Conservation (phyloP, 129 eudicot species). For the Artemisia annua region DNA sequence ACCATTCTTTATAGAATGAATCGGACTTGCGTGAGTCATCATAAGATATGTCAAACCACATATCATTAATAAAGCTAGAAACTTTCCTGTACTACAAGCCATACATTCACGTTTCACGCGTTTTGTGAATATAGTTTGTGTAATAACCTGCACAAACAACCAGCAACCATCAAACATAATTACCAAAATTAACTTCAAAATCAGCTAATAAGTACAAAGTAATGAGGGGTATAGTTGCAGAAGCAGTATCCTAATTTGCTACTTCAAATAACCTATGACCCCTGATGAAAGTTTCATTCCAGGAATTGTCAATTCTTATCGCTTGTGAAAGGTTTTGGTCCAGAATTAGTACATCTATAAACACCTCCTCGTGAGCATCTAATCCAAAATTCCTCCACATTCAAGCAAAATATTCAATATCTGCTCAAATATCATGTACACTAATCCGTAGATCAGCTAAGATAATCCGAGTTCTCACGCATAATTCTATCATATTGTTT, state of each 20-base stretch:
- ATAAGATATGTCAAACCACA: constrained; percentile 70
- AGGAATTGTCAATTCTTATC: no score
- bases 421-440: no score
- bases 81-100: constrained; percentile 84
- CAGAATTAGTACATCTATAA: no score
- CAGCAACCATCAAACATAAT: constrained; percentile 7
- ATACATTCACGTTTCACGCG: constrained; percentile 54
- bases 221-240: no score
- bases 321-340: no score
- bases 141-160: constrained; percentile 67
- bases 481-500: background rate
- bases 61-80: constrained; percentile 61
- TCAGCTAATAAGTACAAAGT: background rate
- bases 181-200: constrained; percentile 5
- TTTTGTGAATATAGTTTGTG: constrained; percentile 54
- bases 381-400: no score
- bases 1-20: constrained; percentile 41
- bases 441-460: no score
- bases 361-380: no score
- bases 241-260: background rate
- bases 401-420: no score
- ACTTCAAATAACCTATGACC: background rate
- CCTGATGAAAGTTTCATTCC: no score
- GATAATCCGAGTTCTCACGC: no score
- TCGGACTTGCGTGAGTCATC: constrained; percentile 51